Percentiles rank a stretch among this genome's conserved stretches.
Evolutionary conservation across 805 yeast genomes (phyloP).

Genomic region (Scheffersomyces lignosus): DNA sequence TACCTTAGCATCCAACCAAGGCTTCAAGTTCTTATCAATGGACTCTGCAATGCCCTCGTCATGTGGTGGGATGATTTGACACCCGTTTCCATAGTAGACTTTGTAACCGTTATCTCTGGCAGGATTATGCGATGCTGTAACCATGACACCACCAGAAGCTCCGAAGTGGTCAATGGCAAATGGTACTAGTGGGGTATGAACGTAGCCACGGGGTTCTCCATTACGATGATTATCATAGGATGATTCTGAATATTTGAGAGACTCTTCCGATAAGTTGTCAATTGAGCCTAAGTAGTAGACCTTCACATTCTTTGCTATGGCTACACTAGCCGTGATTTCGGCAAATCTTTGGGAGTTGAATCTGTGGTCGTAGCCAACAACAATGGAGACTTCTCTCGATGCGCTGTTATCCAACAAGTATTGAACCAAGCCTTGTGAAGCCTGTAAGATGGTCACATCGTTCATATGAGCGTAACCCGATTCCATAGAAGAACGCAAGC

Average conservation of each 20-base stretch:
- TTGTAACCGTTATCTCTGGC: slow-evolving; percentile 90
- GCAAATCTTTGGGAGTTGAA: slow-evolving; percentile 80
- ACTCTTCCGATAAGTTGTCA: slow-evolving; percentile 32
- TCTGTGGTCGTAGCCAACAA: slow-evolving; percentile 91
- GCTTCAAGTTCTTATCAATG: slow-evolving; percentile 61
- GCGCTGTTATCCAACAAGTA: slow-evolving; percentile 36
- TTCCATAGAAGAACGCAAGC: slow-evolving; percentile 82
- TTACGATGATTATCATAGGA: not conserved
- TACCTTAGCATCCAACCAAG: slow-evolving; percentile 49
- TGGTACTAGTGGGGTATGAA: slow-evolving; percentile 92
- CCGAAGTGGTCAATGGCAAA: slow-evolving; percentile 64
- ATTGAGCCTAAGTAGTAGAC: slow-evolving; percentile 61
- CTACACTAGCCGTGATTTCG: slow-evolving; percentile 71
- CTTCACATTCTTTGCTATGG: slow-evolving; percentile 62
- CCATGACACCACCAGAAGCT: slow-evolving; percentile 86
- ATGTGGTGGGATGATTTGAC: slow-evolving; percentile 94
- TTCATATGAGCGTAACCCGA: slow-evolving; percentile 92
- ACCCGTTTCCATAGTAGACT: slow-evolving; percentile 90
- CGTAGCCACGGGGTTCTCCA: slow-evolving; percentile 24
- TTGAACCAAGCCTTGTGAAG: slow-evolving; percentile 77
- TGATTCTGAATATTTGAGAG: slow-evolving; percentile 10
- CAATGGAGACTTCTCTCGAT: slow-evolving; percentile 41
- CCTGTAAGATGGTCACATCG: slow-evolving; percentile 83
- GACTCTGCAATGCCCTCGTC: slow-evolving; percentile 68
- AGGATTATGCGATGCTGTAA: slow-evolving; percentile 88